A percentile compares a stretch with the other conserved stretches of the same genome.
These are phyloP conservation scores for Neonothopanus nambi DNA, from an alignment of 1,284 basidiomycete species.

Conservation along the genomic window DNA sequence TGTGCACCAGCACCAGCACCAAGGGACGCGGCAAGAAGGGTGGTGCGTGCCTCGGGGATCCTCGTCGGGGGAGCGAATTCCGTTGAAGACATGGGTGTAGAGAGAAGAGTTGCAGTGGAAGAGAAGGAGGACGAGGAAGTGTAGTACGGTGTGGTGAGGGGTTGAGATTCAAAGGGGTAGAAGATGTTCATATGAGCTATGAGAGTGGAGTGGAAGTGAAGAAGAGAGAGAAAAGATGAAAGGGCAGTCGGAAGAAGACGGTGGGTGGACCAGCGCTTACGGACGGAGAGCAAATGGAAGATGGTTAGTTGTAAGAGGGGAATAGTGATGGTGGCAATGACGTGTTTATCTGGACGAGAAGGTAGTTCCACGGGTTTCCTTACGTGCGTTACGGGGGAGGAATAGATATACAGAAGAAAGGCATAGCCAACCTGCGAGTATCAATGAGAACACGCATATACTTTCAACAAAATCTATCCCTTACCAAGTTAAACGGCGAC, in stretches of 20 bases:
- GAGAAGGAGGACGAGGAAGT: neutral
- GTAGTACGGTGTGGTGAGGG: neutral
- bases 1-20: neutral
- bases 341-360: constrained; percentile 32
- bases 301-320: constrained; percentile 69
- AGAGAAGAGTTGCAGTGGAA: constrained; percentile 8
- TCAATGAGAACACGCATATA: constrained; percentile 1
- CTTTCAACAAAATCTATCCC: constrained; percentile 24
- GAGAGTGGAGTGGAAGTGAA: constrained; percentile 67
- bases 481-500: constrained; percentile 67
- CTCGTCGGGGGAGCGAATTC: neutral
- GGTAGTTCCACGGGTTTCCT: constrained; percentile 35
- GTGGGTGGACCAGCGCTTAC: constrained; percentile 57
- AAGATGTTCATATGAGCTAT: constrained; percentile 38
- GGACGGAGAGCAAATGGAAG: constrained; percentile 63
- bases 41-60: neutral
- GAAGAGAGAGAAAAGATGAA: constrained; percentile 55
- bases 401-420: constrained; percentile 72
- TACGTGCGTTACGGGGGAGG: constrained; percentile 58
- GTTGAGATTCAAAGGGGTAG: neutral
- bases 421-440: constrained; percentile 64
- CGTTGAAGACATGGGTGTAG: constrained; percentile 25
- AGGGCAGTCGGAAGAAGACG: constrained; percentile 67
- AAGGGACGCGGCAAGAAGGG: neutral
- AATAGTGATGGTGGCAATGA: constrained; percentile 64